Evolutionary conservation across 306 rosid species (phyloP).

Genomic region (Dryas octopetala): DNA sequence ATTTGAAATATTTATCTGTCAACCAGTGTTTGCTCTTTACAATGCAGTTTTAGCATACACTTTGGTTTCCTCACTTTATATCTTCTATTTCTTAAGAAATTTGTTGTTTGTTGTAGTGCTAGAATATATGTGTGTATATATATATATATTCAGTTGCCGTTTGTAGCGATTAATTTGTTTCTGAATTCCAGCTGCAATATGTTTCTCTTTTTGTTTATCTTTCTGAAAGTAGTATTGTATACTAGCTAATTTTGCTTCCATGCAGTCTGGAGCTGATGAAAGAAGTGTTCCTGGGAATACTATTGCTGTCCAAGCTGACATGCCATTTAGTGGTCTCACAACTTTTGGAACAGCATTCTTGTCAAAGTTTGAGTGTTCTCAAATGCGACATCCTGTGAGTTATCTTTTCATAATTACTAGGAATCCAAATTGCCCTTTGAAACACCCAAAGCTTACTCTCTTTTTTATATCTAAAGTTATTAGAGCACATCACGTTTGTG

Average conservation of each 20-base stretch:
- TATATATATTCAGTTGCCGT: background rate
- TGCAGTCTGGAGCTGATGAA: conserved; percentile 89
- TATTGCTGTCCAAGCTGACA: conserved; percentile 93
- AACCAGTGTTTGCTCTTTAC: too few relatives aligned
- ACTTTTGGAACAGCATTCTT: conserved; percentile 81
- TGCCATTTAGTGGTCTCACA: conserved; percentile 91
- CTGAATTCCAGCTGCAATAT: background rate
- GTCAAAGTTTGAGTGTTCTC: conserved; percentile 96
- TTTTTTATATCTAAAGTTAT: conserved; percentile 43
- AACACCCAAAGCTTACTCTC: conserved; percentile 15
- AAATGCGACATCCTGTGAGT: conserved; percentile 93
- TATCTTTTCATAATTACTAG: conserved; percentile 14
- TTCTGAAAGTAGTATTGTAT: background rate
- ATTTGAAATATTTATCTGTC: too few relatives aligned
- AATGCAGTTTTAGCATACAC: too few relatives aligned
- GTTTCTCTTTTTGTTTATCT: background rate
- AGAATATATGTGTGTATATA: background rate
- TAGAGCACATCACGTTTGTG: conserved; percentile 88
- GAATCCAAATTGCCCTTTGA: conserved; percentile 8
- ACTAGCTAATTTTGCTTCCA: background rate
- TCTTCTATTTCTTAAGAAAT: background rate
- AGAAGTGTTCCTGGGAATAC: conserved; percentile 99
- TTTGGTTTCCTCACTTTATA: background rate
- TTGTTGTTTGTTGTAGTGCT: background rate
- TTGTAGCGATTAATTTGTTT: background rate